Percentiles rank a stretch among this genome's conserved stretches.
phyloP scores from a whole-genome alignment of 202 grass and related monocot genomes.

The Carex sylvatica region DNA sequence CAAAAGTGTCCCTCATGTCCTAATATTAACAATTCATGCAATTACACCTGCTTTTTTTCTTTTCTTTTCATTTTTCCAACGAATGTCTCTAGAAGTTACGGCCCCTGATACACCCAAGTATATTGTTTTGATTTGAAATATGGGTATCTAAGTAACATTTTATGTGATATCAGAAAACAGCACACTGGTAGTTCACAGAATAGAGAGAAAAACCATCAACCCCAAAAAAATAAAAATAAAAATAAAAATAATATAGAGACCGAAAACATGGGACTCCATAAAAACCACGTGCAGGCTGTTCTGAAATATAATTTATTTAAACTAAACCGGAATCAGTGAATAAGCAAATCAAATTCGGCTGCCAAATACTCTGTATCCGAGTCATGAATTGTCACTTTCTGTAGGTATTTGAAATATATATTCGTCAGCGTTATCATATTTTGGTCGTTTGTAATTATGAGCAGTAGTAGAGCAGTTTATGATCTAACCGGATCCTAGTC shows the following conservation, averaged over 20 bases:
- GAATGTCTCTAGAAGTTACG: neutral
- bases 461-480: neutral
- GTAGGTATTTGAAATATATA: neutral
- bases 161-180: neutral
- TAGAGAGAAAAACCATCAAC: neutral
- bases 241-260: neutral
- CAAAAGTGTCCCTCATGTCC: neutral
- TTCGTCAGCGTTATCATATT: neutral
- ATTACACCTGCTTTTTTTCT: neutral
- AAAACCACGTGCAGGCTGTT: neutral
- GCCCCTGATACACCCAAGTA: neutral
- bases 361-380: slow-evolving; percentile 22
- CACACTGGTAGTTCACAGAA: neutral
- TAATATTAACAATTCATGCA: neutral
- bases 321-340: neutral
- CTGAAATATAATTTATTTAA: neutral
- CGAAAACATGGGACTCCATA: neutral
- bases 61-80: neutral
- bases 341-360: slow-evolving; percentile 10
- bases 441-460: slow-evolving; percentile 3
- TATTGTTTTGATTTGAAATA: neutral
- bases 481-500: slow-evolving; percentile 23
- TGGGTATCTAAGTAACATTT: neutral
- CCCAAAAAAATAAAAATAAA: neutral
- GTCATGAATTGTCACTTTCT: slow-evolving; percentile 17